Conservation (phyloP, 2,329 filamentous ascomycete genomes). For the Fusarium longipes region DNA sequence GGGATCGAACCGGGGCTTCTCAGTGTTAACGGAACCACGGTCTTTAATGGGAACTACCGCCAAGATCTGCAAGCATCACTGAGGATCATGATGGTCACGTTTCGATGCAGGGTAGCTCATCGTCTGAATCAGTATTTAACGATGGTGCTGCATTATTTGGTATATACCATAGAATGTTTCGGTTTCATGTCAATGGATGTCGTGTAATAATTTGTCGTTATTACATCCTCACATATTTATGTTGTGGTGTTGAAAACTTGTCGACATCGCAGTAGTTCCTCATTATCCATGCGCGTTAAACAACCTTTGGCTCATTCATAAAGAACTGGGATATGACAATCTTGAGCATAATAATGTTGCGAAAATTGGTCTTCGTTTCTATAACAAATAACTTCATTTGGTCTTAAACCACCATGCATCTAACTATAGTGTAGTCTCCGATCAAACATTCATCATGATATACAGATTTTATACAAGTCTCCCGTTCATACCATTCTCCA, state of each 20-base stretch:
- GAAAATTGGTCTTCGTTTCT: too few species aligned
- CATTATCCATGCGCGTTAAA: too few species aligned
- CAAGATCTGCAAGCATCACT: neutral
- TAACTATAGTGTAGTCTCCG: too few species aligned
- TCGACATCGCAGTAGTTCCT: neutral
- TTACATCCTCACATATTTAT: too few species aligned
- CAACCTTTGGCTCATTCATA: too few species aligned
- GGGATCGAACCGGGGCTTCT: neutral
- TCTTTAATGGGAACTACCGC: neutral
- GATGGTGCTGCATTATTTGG: neutral
- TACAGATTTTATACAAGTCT: constrained; percentile 40
- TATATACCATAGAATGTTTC: neutral
- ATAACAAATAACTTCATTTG: neutral
- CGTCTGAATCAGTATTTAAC: neutral
- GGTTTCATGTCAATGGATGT: neutral
- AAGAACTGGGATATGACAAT: too few species aligned
- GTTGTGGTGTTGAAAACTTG: neutral
- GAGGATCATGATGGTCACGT: neutral
- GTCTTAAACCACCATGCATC: neutral
- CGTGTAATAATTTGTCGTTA: neutral
- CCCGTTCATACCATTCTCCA: neutral
- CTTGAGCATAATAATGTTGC: too few species aligned
- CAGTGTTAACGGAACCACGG: neutral
- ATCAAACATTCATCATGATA: constrained; percentile 4
- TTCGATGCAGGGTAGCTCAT: neutral